These are phyloP conservation scores for Papilionanthe hybrid DNA, from an alignment of 116 monocot species.

Conservation along the genomic window DNA sequence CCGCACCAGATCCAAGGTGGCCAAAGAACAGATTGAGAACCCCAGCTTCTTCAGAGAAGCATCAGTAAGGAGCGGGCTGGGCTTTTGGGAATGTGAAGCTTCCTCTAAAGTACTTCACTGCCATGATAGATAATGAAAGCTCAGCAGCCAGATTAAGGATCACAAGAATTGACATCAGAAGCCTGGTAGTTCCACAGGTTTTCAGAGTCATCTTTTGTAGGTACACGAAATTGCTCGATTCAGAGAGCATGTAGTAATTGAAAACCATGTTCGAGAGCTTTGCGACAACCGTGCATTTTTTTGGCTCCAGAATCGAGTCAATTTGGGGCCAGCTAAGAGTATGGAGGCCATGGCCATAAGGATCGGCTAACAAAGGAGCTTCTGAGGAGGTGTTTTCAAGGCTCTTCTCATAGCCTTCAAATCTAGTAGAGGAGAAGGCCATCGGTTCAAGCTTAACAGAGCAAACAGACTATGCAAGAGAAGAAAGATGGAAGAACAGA, in stretches of 20 bases:
- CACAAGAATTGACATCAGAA: conserved; percentile 35
- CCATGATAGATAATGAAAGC: conserved; percentile 36
- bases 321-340: conserved; percentile 11
- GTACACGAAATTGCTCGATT: background rate
- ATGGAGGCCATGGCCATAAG: conserved; percentile 20
- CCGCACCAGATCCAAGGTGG: conserved; percentile 40
- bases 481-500: background rate
- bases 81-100: conserved; percentile 62
- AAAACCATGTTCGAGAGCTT: no score
- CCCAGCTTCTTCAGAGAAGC: conserved; percentile 59
- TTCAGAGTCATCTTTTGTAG: conserved; percentile 19
- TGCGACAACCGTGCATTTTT: background rate
- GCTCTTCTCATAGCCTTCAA: conserved; percentile 24
- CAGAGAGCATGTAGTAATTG: no score
- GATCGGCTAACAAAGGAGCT: conserved; percentile 16
- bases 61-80: conserved; percentile 61
- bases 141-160: conserved; percentile 49
- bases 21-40: conserved; percentile 50
- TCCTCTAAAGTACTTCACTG: conserved; percentile 67
- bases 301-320: conserved; percentile 16
- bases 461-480: conserved; percentile 4
- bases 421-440: conserved; percentile 12
- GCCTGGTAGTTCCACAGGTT: no score
- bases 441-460: background rate
- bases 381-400: conserved; percentile 19